Conservation (phyloP, 2,329 filamentous ascomycete species). For the Hymenoscyphus fructigenus region DNA sequence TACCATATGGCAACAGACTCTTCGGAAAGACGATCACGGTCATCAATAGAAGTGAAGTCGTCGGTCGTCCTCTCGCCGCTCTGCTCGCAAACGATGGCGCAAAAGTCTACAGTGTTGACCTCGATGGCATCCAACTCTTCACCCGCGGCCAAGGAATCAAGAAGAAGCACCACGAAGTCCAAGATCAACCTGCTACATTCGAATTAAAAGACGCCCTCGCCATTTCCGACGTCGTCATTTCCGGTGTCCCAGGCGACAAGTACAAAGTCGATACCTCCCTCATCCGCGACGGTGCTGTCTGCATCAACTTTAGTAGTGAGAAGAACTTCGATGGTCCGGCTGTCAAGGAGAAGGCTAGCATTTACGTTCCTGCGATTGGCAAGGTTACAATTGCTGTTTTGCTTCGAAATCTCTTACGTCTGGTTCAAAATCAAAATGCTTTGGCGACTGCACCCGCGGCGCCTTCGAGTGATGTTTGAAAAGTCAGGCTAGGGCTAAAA, state of each 20-base stretch:
- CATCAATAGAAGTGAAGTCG: constrained; percentile 94
- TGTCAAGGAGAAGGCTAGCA: constrained; percentile 92
- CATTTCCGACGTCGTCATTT: constrained; percentile 90
- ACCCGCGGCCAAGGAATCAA: constrained; percentile 85
- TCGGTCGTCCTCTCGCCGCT: constrained; percentile 87
- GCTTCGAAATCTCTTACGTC: constrained; percentile 73
- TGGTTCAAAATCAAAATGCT: constrained; percentile 18
- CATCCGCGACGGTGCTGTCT: constrained; percentile 88
- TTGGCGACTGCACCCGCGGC: neutral
- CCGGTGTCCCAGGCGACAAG: constrained; percentile 81
- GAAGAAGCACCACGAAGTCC: constrained; percentile 81
- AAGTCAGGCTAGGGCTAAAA: neutral
- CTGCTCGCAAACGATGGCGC: constrained; percentile 95
- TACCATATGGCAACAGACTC: constrained; percentile 88
- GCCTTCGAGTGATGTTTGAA: neutral
- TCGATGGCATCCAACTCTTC: constrained; percentile 89
- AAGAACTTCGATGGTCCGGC: constrained; percentile 86
- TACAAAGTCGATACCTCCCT: constrained; percentile 88
- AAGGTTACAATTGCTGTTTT: constrained; percentile 96
- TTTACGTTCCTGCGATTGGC: constrained; percentile 95
- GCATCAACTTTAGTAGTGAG: constrained; percentile 96
- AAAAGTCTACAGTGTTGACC: constrained; percentile 90
- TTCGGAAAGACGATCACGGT: constrained; percentile 95
- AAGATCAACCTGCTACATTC: constrained; percentile 73
- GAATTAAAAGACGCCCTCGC: constrained; percentile 78